phyloP scores from a whole-genome alignment of 345 rosid species.

The Capsella bursapastoris region DNA sequence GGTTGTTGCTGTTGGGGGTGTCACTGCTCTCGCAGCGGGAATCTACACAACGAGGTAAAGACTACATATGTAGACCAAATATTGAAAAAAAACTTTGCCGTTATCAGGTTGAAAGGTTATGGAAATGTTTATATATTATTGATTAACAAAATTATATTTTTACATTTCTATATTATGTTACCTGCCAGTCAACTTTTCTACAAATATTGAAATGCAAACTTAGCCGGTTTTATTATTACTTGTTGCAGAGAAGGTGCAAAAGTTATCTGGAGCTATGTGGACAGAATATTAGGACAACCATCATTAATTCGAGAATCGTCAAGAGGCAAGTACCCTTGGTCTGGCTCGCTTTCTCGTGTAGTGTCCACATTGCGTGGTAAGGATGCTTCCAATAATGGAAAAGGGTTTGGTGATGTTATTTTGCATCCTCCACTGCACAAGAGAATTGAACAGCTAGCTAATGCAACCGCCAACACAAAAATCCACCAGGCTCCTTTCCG shows the following conservation, averaged over 20 bases:
- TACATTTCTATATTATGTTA: slow-evolving; percentile 15
- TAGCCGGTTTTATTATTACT: slow-evolving; percentile 14
- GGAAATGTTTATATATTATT: background rate
- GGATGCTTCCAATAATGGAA: slow-evolving; percentile 56
- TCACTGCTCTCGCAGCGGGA: slow-evolving; percentile 98
- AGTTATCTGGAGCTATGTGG: slow-evolving; percentile 98
- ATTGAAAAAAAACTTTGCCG: background rate
- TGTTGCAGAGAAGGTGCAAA: slow-evolving; percentile 91
- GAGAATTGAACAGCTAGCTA: slow-evolving; percentile 80
- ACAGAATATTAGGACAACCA: slow-evolving; percentile 97
- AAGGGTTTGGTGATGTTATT: slow-evolving; percentile 95
- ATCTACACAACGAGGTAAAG: slow-evolving; percentile 91
- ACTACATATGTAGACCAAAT: background rate
- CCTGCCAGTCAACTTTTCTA: background rate
- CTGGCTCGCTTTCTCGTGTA: slow-evolving; percentile 63
- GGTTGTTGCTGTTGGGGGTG: slow-evolving; percentile 95
- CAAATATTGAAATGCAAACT: background rate
- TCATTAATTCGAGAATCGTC: slow-evolving; percentile 96
- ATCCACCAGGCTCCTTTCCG: slow-evolving; percentile 92
- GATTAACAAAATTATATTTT: slow-evolving; percentile 19
- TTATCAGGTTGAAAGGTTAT: slow-evolving; percentile 13
- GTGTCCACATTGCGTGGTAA: slow-evolving; percentile 56
- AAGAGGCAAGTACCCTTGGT: slow-evolving; percentile 98
- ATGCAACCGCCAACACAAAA: slow-evolving; percentile 97
- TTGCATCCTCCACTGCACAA: slow-evolving; percentile 82